Evolutionary conservation across 371 early-diverging fungal species (phyloP).

Genomic region (Dichotomocladium elegans): DNA sequence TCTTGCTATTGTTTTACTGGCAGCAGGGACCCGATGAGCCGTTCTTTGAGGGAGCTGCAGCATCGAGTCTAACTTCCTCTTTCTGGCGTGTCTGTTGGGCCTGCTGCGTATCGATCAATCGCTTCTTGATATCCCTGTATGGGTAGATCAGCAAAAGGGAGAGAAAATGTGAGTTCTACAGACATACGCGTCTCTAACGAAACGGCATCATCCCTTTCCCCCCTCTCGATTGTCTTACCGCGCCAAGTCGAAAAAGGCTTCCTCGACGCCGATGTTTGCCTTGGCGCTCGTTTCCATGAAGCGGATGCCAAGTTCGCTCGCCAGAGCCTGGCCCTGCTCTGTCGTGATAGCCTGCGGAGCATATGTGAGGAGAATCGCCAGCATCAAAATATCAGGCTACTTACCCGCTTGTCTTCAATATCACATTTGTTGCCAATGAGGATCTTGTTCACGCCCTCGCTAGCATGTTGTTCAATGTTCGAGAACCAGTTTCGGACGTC

Average conservation of each 20-base stretch:
- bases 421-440: constrained; percentile 99
- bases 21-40: constrained; percentile 21
- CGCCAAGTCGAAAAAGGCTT: constrained; percentile 96
- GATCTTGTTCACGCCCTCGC: constrained; percentile 95
- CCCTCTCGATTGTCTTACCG: constrained; percentile 52
- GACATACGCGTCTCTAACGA: no score
- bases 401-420: constrained; percentile 83
- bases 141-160: background rate
- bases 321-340: constrained; percentile 83
- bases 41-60: constrained; percentile 20
- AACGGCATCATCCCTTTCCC: background rate
- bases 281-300: constrained; percentile 97
- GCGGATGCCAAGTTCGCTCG: constrained; percentile 83
- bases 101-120: constrained; percentile 50
- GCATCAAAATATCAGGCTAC: constrained; percentile 2
- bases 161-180: background rate
- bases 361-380: no score
- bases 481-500: constrained; percentile 98
- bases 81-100: constrained; percentile 45
- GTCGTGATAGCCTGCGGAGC: constrained; percentile 56
- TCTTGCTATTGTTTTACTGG: constrained; percentile 9
- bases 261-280: constrained; percentile 95
- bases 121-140: constrained; percentile 46
- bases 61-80: constrained; percentile 42
- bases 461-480: constrained; percentile 97